Evolutionary conservation across 2,329 filamentous ascomycete genomes (phyloP).

Genomic region (Aspergillus sojae): DNA sequence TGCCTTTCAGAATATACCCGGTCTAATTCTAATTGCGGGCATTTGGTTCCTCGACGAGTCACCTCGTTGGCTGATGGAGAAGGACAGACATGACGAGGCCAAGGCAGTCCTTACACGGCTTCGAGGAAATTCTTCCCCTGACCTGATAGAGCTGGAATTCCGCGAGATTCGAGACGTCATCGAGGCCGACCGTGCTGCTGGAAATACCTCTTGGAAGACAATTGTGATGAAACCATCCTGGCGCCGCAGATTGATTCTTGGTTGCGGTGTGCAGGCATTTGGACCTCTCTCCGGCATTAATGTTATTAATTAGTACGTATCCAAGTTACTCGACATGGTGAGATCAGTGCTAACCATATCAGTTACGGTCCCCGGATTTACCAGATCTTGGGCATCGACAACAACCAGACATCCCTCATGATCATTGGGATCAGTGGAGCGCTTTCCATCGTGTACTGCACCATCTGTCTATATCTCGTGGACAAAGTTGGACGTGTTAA

Average conservation of each 20-base stretch:
- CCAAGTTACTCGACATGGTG: neutral
- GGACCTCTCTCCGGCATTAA: constrained; percentile 53
- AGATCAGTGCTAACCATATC: too few species aligned
- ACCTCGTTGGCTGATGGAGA: constrained; percentile 30
- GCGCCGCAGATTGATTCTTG: constrained; percentile 49
- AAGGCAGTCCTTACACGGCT: constrained; percentile 17
- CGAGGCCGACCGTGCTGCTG: constrained; percentile 37
- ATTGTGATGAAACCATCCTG: constrained; percentile 48
- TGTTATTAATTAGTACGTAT: constrained; percentile 42
- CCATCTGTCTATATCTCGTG: constrained; percentile 46
- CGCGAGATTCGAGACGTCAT: constrained; percentile 44
- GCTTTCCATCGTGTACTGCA: constrained; percentile 51
- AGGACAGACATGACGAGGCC: constrained; percentile 28
- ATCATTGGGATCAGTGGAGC: constrained; percentile 55
- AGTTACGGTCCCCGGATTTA: constrained; percentile 48
- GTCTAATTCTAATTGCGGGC: constrained; percentile 32
- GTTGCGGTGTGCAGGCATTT: constrained; percentile 51
- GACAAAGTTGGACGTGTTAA: constrained; percentile 52
- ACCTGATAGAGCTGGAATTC: constrained; percentile 43
- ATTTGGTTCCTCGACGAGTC: constrained; percentile 36
- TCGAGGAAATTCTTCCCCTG: constrained; percentile 18
- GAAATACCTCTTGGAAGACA: constrained; percentile 36
- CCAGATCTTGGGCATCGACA: constrained; percentile 45
- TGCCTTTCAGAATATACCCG: constrained; percentile 46
- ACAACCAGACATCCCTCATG: constrained; percentile 46